A percentile compares a stretch with the other conserved stretches of the same genome.
These are phyloP conservation scores for Globisporangium cederbergense DNA, from an alignment of 352 stramenopile genomes.

Conservation along the genomic window DNA sequence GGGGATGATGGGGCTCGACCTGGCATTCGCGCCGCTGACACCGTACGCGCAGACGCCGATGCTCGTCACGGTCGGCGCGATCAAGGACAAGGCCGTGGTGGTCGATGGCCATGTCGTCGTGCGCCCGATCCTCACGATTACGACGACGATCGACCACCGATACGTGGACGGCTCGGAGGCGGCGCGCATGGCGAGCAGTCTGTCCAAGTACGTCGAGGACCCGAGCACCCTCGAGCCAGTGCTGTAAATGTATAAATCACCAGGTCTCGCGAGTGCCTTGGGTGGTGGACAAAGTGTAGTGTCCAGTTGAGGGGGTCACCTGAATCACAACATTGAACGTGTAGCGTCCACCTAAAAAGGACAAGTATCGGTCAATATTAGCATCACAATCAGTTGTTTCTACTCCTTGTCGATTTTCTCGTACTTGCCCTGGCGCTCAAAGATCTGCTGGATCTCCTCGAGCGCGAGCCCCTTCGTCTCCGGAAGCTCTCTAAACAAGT, in stretches of 20 bases:
- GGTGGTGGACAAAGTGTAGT: background rate
- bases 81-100: slow-evolving; percentile 61
- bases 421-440: slow-evolving; percentile 45
- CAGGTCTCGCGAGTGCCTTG: too few species aligned
- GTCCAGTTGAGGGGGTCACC: background rate
- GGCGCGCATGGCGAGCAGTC: slow-evolving; percentile 47
- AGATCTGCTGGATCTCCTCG: slow-evolving; percentile 91
- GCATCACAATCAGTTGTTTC: background rate
- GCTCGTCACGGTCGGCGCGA: slow-evolving; percentile 64
- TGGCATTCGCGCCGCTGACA: slow-evolving; percentile 62
- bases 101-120: slow-evolving; percentile 55
- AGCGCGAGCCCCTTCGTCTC: slow-evolving; percentile 93
- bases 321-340: background rate
- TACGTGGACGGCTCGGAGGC: slow-evolving; percentile 64
- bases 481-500: slow-evolving; percentile 77
- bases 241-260: slow-evolving; percentile 6
- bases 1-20: slow-evolving; percentile 66
- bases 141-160: slow-evolving; percentile 68
- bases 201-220: slow-evolving; percentile 55
- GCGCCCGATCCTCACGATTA: slow-evolving; percentile 61
- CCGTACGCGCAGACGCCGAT: slow-evolving; percentile 62
- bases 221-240: slow-evolving; percentile 45
- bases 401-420: slow-evolving; percentile 33
- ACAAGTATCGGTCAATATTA: background rate
- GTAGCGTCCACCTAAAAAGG: background rate